A percentile compares a stretch with the other conserved stretches of the same genome.
phyloP scores from a whole-genome alignment of 768 basidiomycete genomes.

The Strobilomyces dryophilus region DNA sequence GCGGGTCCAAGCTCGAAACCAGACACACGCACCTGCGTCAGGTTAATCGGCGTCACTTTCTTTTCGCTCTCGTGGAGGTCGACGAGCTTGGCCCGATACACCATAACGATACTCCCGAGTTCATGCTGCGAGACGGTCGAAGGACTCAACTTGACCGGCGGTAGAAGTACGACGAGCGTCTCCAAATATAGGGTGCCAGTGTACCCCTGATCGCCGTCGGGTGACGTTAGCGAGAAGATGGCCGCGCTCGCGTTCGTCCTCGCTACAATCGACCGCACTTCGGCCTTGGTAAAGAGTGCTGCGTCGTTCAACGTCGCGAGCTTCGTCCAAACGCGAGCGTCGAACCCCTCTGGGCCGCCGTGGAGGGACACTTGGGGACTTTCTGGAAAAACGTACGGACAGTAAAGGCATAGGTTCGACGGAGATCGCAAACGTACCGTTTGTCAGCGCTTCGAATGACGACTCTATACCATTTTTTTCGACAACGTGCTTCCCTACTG shows the following conservation, averaged over 20 bases:
- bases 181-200: slow-evolving; percentile 60
- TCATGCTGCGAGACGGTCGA: slow-evolving; percentile 36
- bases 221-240: slow-evolving; percentile 55
- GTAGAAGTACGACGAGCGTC: slow-evolving; percentile 47
- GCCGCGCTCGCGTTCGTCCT: slow-evolving; percentile 34
- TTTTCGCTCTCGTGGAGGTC: slow-evolving; percentile 36
- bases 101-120: slow-evolving; percentile 62
- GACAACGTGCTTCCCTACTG: slow-evolving; percentile 50
- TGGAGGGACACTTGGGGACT: slow-evolving; percentile 60
- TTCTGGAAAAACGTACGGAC: slow-evolving; percentile 31
- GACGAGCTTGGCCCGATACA: slow-evolving; percentile 66
- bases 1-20: neutral
- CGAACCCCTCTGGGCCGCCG: slow-evolving; percentile 66
- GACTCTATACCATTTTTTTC: slow-evolving; percentile 51
- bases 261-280: slow-evolving; percentile 42
- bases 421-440: slow-evolving; percentile 23
- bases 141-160: slow-evolving; percentile 30
- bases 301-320: slow-evolving; percentile 36
- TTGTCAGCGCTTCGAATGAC: slow-evolving; percentile 41
- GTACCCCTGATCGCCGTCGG: slow-evolving; percentile 70
- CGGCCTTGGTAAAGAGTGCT: slow-evolving; percentile 53
- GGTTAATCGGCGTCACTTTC: slow-evolving; percentile 66
- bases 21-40: slow-evolving; percentile 58
- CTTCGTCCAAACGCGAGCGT: slow-evolving; percentile 50
- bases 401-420: neutral